These are phyloP conservation scores for Fragaria iinumae DNA, from an alignment of 306 rosid genomes.

Conservation along the genomic window DNA sequence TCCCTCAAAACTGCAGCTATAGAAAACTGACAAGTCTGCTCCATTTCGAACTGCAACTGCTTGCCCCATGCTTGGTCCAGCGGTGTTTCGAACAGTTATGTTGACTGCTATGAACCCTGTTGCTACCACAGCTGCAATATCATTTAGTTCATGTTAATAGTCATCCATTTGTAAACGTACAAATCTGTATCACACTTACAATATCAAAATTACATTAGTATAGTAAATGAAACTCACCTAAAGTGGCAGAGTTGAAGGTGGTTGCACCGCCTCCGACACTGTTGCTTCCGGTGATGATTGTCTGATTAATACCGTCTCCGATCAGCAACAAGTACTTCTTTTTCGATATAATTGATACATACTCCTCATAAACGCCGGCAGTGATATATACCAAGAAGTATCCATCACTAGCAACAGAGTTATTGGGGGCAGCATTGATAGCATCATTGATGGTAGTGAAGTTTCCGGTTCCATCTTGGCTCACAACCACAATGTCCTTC, in stretches of 20 bases:
- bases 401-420: constrained; percentile 31
- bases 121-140: constrained; percentile 33
- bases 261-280: constrained; percentile 40
- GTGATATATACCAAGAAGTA: constrained; percentile 44
- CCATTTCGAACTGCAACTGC: constrained; percentile 46
- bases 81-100: constrained; percentile 38
- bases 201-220: not conserved
- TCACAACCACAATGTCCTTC: constrained; percentile 35
- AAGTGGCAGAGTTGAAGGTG: constrained; percentile 38
- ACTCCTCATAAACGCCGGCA: constrained; percentile 41
- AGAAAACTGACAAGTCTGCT: constrained; percentile 35
- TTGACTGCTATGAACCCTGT: constrained; percentile 35
- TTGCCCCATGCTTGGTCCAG: constrained; percentile 39
- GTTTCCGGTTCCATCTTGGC: constrained; percentile 31
- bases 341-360: constrained; percentile 21
- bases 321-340: constrained; percentile 41
- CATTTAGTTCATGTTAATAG: not conserved
- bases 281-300: constrained; percentile 35
- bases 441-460: constrained; percentile 35
- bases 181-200: not conserved
- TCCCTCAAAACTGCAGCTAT: constrained; percentile 42
- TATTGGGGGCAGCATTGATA: constrained; percentile 37
- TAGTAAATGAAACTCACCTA: constrained; percentile 17
- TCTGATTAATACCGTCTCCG: constrained; percentile 47
- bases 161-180: not conserved